Percentiles rank a stretch among this genome's conserved stretches.
Conservation (phyloP, 805 yeast genomes). For the Debaryomyces castellii region DNA sequence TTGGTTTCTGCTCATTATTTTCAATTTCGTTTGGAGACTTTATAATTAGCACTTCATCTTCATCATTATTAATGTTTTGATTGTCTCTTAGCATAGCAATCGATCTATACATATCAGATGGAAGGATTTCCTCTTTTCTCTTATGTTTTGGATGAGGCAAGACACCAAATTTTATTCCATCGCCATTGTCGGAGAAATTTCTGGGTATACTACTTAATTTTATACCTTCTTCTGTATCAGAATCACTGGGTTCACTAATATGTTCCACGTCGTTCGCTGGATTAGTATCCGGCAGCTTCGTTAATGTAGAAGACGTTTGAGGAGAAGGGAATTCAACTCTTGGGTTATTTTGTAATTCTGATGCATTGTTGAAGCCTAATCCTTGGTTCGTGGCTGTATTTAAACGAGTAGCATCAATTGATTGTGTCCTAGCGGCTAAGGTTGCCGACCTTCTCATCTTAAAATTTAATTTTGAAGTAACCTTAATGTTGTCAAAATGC, state of each 20-base stretch:
- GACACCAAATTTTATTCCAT: conserved; percentile 56
- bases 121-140: conserved; percentile 51
- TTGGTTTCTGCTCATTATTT: conserved; percentile 31
- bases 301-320: conserved; percentile 13
- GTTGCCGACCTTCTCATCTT: conserved; percentile 82
- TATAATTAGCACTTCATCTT: conserved; percentile 73
- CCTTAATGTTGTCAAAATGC: conserved; percentile 78
- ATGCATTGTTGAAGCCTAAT: conserved; percentile 19
- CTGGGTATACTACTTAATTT: conserved; percentile 4
- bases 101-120: conserved; percentile 82
- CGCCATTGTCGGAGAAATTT: conserved; percentile 3
- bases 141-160: conserved; percentile 54
- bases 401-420: conserved; percentile 23
- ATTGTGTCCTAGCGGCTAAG: conserved; percentile 51
- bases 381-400: conserved; percentile 27
- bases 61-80: conserved; percentile 42
- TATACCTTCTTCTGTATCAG: conserved; percentile 13
- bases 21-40: conserved; percentile 76
- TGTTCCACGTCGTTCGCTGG: conserved; percentile 21
- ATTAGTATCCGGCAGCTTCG: conserved; percentile 3
- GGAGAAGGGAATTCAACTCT: conserved; percentile 7
- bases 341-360: not conserved
- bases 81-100: conserved; percentile 73
- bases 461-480: conserved; percentile 72
- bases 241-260: conserved; percentile 46